Evolutionary conservation across 768 basidiomycete species (phyloP).

Genomic region (Paxillus ammoniavirescens): DNA sequence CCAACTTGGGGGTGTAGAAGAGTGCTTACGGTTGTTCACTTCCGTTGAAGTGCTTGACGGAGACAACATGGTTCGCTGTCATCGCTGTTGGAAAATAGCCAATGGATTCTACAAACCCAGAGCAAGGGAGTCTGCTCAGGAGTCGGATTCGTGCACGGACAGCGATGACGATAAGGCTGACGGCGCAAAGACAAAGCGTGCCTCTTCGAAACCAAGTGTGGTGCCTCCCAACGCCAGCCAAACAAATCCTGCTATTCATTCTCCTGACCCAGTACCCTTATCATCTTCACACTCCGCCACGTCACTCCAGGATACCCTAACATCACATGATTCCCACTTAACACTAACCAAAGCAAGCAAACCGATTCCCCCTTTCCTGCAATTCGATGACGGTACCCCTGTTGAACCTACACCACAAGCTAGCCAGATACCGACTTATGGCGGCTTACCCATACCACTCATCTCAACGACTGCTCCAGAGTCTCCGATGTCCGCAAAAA

Average conservation of each 20-base stretch:
- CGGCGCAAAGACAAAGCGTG: constrained; percentile 21
- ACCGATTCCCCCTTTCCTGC: constrained; percentile 27
- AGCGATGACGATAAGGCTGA: constrained; percentile 32
- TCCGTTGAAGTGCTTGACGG: constrained; percentile 91
- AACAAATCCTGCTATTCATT: neutral
- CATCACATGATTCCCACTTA: constrained; percentile 22
- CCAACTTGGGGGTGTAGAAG: constrained; percentile 59
- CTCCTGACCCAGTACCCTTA: neutral
- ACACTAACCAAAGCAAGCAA: constrained; percentile 15
- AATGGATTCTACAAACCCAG: constrained; percentile 55
- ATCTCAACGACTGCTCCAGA: constrained; percentile 54
- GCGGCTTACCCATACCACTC: constrained; percentile 48
- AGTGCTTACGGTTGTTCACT: constrained; percentile 85
- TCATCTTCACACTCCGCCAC: constrained; percentile 34
- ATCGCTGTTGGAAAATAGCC: constrained; percentile 90
- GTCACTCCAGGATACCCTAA: constrained; percentile 37
- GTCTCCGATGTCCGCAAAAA: constrained; percentile 28
- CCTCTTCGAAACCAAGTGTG: constrained; percentile 8
- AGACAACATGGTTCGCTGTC: constrained; percentile 92
- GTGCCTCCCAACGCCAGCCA: constrained; percentile 31
- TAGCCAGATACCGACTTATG: constrained; percentile 30
- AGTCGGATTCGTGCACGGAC: constrained; percentile 31
- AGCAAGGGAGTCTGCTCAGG: constrained; percentile 16
- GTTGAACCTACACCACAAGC: constrained; percentile 17
- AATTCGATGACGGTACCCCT: constrained; percentile 23